Evolutionary conservation across 1,284 basidiomycete species (phyloP).

Genomic region (Lentinus polychrous): DNA sequence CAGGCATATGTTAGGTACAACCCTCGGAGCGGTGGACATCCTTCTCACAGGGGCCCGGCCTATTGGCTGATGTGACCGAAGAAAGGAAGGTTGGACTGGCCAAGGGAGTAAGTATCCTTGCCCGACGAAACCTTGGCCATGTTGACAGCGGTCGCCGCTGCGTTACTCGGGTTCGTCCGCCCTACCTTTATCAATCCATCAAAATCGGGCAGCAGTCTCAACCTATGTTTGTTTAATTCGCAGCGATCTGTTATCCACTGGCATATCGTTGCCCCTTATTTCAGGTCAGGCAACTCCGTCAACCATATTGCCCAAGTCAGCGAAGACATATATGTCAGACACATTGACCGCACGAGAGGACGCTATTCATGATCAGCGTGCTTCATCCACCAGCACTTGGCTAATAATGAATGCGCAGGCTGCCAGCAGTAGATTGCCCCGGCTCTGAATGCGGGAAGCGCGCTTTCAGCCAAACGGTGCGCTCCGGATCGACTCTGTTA

Average conservation of each 20-base stretch:
- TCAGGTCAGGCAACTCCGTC: background rate
- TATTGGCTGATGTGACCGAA: background rate
- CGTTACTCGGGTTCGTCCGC: background rate
- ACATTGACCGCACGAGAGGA: too few species aligned
- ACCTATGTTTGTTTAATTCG: too few species aligned
- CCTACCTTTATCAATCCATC: slow-evolving; percentile 1
- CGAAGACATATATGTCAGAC: background rate
- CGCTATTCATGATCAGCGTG: too few species aligned
- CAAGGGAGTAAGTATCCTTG: background rate
- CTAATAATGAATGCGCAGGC: too few species aligned
- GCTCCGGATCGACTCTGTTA: too few species aligned
- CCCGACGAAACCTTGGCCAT: background rate
- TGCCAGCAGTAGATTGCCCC: too few species aligned
- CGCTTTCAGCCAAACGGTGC: too few species aligned
- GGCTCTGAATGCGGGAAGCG: too few species aligned
- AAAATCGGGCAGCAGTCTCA: background rate
- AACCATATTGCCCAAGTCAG: background rate
- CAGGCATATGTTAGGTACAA: background rate
- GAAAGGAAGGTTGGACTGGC: background rate
- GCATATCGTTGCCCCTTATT: too few species aligned
- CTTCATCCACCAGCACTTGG: too few species aligned
- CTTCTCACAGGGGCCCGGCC: too few species aligned
- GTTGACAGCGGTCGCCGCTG: background rate
- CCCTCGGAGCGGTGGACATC: background rate
- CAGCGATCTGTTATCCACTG: too few species aligned